phyloP scores from a whole-genome alignment of 371 early-diverging fungal genomes.

The Rhizopus arrhizus region DNA sequence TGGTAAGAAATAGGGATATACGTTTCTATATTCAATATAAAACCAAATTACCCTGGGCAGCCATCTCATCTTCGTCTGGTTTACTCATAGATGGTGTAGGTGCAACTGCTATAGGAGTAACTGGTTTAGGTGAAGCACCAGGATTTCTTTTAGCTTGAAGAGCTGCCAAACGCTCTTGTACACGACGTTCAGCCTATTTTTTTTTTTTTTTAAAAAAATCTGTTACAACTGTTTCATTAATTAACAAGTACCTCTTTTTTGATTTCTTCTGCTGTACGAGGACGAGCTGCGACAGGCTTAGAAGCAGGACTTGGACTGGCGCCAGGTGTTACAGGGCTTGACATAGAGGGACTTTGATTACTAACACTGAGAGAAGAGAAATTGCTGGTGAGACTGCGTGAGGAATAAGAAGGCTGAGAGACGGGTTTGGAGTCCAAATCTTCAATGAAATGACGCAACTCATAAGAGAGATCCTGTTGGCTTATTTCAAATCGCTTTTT shows the following conservation, averaged over 20 bases:
- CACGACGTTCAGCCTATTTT: conserved; percentile 53
- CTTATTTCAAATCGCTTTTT: conserved; percentile 50
- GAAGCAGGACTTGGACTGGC: conserved; percentile 23
- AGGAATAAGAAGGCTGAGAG: conserved; percentile 14
- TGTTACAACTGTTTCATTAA: not conserved
- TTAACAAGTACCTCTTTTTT: conserved; percentile 44
- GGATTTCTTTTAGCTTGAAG: conserved; percentile 42
- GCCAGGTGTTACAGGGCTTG: conserved; percentile 2
- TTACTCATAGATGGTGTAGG: conserved; percentile 19
- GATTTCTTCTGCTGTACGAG: conserved; percentile 56
- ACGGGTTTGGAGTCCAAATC: conserved; percentile 33
- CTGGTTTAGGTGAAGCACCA: conserved; percentile 20
- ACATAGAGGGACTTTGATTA: conserved; percentile 16
- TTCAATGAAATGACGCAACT: conserved; percentile 49
- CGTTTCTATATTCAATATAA: not conserved
- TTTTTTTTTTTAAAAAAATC: not conserved
- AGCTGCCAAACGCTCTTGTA: conserved; percentile 54
- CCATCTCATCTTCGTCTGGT: conserved; percentile 39
- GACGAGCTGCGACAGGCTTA: conserved; percentile 30
- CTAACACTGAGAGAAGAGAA: not conserved
- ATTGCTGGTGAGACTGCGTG: conserved; percentile 1
- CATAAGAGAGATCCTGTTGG: conserved; percentile 50
- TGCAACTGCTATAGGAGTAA: conserved; percentile 13
- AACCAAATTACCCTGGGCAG: conserved; percentile 37
- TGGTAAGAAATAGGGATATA: not conserved